Evolutionary conservation across 345 rosid genomes (phyloP).

Genomic region (Eucalyptus camaldulensis): DNA sequence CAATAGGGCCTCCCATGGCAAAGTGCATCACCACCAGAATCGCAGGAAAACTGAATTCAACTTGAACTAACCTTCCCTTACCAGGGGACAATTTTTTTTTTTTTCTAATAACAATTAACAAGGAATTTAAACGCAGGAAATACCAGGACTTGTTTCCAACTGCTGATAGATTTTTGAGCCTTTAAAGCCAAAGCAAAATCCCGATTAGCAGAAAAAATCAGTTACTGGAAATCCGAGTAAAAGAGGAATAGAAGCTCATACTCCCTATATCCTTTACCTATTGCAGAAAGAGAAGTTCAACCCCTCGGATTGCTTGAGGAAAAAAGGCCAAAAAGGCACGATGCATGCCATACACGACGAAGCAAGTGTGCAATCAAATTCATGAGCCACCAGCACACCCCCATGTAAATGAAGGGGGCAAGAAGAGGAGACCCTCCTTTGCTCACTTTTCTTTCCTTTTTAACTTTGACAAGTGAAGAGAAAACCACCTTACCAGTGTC

Average conservation of each 20-base stretch:
- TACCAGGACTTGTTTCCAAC: slow-evolving; percentile 85
- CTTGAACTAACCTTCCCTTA: slow-evolving; percentile 84
- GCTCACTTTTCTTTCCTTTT: background rate
- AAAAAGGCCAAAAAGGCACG: slow-evolving; percentile 25
- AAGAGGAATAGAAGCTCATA: slow-evolving; percentile 21
- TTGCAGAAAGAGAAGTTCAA: slow-evolving; percentile 27
- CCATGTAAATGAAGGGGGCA: background rate
- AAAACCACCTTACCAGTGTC: background rate
- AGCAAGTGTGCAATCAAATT: background rate
- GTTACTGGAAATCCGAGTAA: slow-evolving; percentile 25
- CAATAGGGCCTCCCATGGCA: slow-evolving; percentile 72
- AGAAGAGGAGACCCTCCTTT: background rate
- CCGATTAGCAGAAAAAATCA: slow-evolving; percentile 44
- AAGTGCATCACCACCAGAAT: slow-evolving; percentile 97
- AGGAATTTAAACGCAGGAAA: slow-evolving; percentile 18
- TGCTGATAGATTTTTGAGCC: slow-evolving; percentile 78
- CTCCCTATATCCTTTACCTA: slow-evolving; percentile 61
- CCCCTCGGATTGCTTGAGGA: slow-evolving; percentile 50
- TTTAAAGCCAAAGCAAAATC: slow-evolving; percentile 45
- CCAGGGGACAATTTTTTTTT: slow-evolving; percentile 56
- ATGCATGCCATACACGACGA: background rate
- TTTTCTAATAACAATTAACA: slow-evolving; percentile 20
- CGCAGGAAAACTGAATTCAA: slow-evolving; percentile 51
- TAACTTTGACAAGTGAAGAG: slow-evolving; percentile 3
- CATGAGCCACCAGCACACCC: background rate